Conservation (phyloP, 805 yeast species). For the Candida loeiensis region DNA sequence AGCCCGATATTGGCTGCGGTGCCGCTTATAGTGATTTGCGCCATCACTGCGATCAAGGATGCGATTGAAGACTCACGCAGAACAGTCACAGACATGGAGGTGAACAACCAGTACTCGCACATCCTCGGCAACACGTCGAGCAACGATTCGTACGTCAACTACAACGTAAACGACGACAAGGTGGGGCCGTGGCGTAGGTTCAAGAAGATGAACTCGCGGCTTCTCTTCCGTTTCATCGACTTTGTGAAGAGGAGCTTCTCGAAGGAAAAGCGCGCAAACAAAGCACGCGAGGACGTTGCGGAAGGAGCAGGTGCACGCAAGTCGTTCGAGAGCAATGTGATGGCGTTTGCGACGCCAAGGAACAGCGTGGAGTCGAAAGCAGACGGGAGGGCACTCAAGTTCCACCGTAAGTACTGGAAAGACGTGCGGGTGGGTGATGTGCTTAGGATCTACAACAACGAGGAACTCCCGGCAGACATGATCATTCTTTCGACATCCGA, state of each 20-base stretch:
- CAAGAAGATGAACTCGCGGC: constrained; percentile 48
- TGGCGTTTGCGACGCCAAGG: constrained; percentile 5
- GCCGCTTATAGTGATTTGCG: constrained; percentile 74
- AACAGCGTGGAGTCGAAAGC: constrained; percentile 1
- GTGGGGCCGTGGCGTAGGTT: constrained; percentile 67
- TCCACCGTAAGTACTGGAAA: constrained; percentile 53
- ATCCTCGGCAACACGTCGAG: constrained; percentile 48
- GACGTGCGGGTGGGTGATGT: constrained; percentile 73
- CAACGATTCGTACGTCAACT: constrained; percentile 38
- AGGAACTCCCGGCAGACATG: constrained; percentile 76
- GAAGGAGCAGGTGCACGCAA: constrained; percentile 10
- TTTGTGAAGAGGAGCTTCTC: constrained; percentile 29
- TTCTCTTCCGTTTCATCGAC: constrained; percentile 25
- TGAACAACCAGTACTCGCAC: constrained; percentile 72
- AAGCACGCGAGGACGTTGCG: constrained; percentile 11
- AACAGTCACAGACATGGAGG: constrained; percentile 66
- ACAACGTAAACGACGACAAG: constrained; percentile 60
- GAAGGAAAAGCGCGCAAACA: constrained; percentile 33
- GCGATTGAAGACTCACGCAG: constrained; percentile 80
- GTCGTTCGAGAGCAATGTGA: constrained; percentile 28
- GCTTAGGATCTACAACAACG: constrained; percentile 62
- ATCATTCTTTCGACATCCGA: constrained; percentile 66
- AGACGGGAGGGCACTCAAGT: constrained; percentile 21
- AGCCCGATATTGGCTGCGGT: constrained; percentile 72
- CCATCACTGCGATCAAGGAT: constrained; percentile 72